phyloP scores from a whole-genome alignment of 805 yeast species.

The Priceomyces fermenticarens region DNA sequence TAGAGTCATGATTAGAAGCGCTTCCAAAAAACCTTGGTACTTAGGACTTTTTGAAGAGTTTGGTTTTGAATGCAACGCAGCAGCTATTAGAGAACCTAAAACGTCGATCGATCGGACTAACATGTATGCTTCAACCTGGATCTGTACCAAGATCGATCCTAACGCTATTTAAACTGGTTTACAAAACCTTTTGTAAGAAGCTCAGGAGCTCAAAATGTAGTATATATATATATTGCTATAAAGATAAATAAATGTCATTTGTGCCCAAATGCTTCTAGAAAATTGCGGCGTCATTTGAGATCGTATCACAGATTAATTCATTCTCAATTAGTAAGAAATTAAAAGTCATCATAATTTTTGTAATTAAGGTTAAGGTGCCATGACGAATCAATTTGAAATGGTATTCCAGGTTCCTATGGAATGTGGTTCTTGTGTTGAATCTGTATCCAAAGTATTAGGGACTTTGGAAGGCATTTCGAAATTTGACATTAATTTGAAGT shows the following conservation, averaged over 20 bases:
- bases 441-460: conserved; percentile 53
- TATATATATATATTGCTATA: too few species aligned
- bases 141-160: conserved; percentile 51
- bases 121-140: conserved; percentile 90
- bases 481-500: conserved; percentile 54
- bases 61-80: conserved; percentile 70
- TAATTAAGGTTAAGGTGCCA: not conserved
- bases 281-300: too few species aligned
- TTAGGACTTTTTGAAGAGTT: conserved; percentile 60
- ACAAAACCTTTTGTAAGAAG: not conserved
- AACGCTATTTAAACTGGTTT: not conserved
- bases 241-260: too few species aligned
- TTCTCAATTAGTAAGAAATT: too few species aligned
- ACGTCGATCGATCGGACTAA: conserved; percentile 73
- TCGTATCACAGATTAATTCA: too few species aligned
- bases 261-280: too few species aligned
- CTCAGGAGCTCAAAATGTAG: too few species aligned
- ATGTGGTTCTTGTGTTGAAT: conserved; percentile 68
- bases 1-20: conserved; percentile 73
- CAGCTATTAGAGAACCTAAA: conserved; percentile 63
- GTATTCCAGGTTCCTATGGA: conserved; percentile 85
- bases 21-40: conserved; percentile 76
- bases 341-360: too few species aligned
- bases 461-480: conserved; percentile 48
- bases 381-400: conserved; percentile 56